Conservation (phyloP, 2,329 filamentous ascomycete genomes). For the Apiospora marii region DNA sequence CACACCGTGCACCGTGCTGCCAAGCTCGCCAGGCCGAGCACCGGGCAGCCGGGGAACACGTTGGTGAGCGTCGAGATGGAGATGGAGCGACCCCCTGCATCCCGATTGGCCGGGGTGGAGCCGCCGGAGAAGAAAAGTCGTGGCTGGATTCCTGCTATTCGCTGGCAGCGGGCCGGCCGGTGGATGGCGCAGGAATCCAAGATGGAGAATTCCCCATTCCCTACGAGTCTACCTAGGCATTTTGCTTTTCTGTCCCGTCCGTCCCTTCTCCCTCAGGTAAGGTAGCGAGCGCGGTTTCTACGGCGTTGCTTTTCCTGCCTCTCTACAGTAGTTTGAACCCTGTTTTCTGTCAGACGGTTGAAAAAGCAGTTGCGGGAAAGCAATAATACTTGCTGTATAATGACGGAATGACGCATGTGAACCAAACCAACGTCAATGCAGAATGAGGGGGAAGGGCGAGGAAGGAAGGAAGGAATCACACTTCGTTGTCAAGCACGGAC, state of each 20-base stretch:
- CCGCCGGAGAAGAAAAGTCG: background rate
- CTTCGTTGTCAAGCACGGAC: background rate
- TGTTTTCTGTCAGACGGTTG: conserved; percentile 18
- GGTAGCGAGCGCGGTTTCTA: background rate
- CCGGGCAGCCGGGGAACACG: conserved; percentile 17
- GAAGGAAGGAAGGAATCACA: background rate
- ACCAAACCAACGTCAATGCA: background rate
- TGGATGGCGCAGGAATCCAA: background rate
- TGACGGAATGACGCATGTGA: conserved; percentile 10
- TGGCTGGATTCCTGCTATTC: conserved; percentile 7
- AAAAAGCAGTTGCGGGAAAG: background rate
- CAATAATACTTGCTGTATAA: background rate
- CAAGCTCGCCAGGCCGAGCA: background rate
- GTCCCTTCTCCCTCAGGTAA: background rate
- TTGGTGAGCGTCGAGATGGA: background rate
- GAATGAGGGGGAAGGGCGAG: background rate
- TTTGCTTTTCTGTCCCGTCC: background rate
- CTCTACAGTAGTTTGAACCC: background rate
- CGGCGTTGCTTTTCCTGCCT: background rate
- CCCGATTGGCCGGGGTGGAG: conserved; percentile 11
- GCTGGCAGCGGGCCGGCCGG: conserved; percentile 2
- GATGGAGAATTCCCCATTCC: background rate
- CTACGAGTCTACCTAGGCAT: too few species aligned
- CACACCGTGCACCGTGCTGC: background rate
- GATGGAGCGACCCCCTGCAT: background rate